Evolutionary conservation across 2,329 filamentous ascomycete genomes (phyloP).

Genomic region (Pseudogymnoascus pannorum): DNA sequence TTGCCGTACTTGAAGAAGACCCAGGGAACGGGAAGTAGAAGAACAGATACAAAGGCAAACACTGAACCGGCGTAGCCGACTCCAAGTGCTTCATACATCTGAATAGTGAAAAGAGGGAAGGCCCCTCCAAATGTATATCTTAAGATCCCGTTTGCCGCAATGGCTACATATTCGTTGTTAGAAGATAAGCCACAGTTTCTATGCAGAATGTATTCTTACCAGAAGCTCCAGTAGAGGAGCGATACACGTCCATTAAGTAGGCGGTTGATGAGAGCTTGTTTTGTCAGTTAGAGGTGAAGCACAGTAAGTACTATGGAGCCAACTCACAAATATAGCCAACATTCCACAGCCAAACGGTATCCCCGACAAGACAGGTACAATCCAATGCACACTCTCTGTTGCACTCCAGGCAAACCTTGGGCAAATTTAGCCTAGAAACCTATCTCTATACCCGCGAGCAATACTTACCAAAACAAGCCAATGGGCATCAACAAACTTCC

Average conservation of each 20-base stretch:
- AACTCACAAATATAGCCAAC: slow-evolving; percentile 47
- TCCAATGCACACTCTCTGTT: slow-evolving; percentile 21
- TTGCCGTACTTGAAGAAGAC: slow-evolving; percentile 35
- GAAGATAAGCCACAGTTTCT: neutral
- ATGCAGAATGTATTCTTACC: neutral
- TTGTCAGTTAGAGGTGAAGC: slow-evolving; percentile 1
- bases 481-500: slow-evolving; percentile 23
- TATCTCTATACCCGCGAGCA: slow-evolving; percentile 20
- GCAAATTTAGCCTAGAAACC: slow-evolving; percentile 37
- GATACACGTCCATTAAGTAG: slow-evolving; percentile 25
- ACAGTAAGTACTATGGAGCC: slow-evolving; percentile 13
- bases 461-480: slow-evolving; percentile 27
- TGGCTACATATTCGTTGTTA: slow-evolving; percentile 48
- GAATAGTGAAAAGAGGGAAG: slow-evolving; percentile 34
- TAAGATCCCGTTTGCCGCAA: slow-evolving; percentile 25
- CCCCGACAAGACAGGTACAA: slow-evolving; percentile 24
- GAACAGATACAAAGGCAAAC: slow-evolving; percentile 35
- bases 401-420: slow-evolving; percentile 34
- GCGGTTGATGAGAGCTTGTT: slow-evolving; percentile 19
- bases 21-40: slow-evolving; percentile 39
- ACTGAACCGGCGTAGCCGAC: slow-evolving; percentile 37
- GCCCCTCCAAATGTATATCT: slow-evolving; percentile 22
- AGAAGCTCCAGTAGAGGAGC: slow-evolving; percentile 18
- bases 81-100: slow-evolving; percentile 37
- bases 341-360: slow-evolving; percentile 50